phyloP scores from a whole-genome alignment of 2,329 filamentous ascomycete species.

The Lizonia empirigonia region DNA sequence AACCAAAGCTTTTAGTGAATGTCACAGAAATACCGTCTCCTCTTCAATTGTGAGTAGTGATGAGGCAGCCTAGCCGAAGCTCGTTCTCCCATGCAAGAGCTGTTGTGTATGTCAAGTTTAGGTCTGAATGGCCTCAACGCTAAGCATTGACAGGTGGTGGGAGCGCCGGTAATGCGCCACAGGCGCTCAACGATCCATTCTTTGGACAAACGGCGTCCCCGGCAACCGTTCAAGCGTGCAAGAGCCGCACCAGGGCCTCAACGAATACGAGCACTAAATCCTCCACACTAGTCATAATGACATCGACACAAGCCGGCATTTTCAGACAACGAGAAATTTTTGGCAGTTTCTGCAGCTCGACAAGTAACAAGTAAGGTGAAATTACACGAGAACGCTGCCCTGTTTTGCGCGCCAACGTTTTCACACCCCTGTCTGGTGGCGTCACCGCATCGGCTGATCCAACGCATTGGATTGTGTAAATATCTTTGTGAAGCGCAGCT shows the following conservation, averaged over 20 bases:
- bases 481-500: constrained; percentile 4
- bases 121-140: constrained; percentile 2
- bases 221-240: constrained; percentile 1
- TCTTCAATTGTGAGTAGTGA: too few relatives aligned
- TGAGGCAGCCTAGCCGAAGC: too few relatives aligned
- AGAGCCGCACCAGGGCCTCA: constrained; percentile 2
- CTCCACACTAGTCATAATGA: not conserved
- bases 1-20: too few relatives aligned
- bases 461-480: not conserved
- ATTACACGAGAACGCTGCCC: constrained; percentile 10
- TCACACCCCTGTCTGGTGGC: constrained; percentile 13
- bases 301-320: not conserved
- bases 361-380: constrained; percentile 5
- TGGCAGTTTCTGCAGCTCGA: constrained; percentile 4
- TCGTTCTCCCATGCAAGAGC: too few relatives aligned
- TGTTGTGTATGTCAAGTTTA: not conserved
- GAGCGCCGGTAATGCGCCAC: not conserved
- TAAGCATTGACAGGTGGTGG: constrained; percentile 1
- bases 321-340: not conserved
- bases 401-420: constrained; percentile 15
- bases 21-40: too few relatives aligned
- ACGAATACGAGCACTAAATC: not conserved
- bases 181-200: constrained; percentile 1
- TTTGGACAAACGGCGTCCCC: constrained; percentile 1
- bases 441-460: constrained; percentile 6